Conservation (phyloP, 768 basidiomycete species). For the Crucibulum laeve region DNA sequence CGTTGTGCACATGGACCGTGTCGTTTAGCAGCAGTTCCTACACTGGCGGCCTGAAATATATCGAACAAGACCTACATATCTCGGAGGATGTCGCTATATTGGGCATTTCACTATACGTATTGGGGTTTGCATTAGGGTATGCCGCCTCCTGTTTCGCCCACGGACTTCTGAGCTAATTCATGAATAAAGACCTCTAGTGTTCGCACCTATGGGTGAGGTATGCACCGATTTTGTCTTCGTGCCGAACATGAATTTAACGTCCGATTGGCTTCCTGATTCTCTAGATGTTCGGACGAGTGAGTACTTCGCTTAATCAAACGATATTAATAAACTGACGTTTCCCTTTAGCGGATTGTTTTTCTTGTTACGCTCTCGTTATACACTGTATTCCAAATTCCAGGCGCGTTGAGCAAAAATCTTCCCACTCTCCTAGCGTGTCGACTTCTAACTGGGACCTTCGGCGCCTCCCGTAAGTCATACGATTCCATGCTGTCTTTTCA, state of each 20-base stretch:
- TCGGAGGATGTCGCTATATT: slow-evolving; percentile 50
- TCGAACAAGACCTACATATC: slow-evolving; percentile 41
- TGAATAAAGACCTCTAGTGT: slow-evolving; percentile 40
- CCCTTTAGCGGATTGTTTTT: slow-evolving; percentile 45
- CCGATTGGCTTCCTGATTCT: slow-evolving; percentile 4
- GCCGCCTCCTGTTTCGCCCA: slow-evolving; percentile 10
- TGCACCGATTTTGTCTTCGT: slow-evolving; percentile 11
- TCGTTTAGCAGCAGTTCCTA: slow-evolving; percentile 60
- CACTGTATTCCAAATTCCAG: slow-evolving; percentile 49
- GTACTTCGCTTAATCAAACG: slow-evolving; percentile 7
- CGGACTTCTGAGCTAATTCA: background rate
- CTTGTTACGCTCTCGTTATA: slow-evolving; percentile 48
- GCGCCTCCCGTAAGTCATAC: slow-evolving; percentile 45
- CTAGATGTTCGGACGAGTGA: slow-evolving; percentile 51
- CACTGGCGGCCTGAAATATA: slow-evolving; percentile 42
- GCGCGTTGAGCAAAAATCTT: slow-evolving; percentile 44
- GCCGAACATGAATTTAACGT: slow-evolving; percentile 6
- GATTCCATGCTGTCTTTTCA: slow-evolving; percentile 6
- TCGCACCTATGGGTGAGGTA: slow-evolving; percentile 56
- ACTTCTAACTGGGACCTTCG: slow-evolving; percentile 53
- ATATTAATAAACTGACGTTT: background rate
- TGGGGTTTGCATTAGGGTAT: slow-evolving; percentile 59
- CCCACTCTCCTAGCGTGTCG: slow-evolving; percentile 46
- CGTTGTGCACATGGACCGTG: slow-evolving; percentile 49
- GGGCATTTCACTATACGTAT: slow-evolving; percentile 58